phyloP scores from a whole-genome alignment of 192 early-diverging fungal genomes.

The Backusella parvicylindrica region DNA sequence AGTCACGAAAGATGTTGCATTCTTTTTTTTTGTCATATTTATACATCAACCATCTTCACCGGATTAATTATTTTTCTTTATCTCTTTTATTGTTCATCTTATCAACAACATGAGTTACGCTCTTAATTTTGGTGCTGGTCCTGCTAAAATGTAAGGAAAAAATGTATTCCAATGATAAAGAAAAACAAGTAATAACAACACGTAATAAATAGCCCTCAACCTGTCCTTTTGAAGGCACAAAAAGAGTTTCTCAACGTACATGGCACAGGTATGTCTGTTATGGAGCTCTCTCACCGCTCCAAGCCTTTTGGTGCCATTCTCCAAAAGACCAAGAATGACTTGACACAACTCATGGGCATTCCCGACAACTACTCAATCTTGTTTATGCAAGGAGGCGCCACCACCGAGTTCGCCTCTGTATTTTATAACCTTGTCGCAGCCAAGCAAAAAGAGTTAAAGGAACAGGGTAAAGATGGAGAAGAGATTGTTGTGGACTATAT shows the following conservation, averaged over 20 bases:
- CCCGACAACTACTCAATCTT: conserved; percentile 88
- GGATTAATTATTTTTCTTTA: neutral
- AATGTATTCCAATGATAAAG: neutral
- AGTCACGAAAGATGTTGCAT: conserved; percentile 1
- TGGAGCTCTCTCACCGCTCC: conserved; percentile 96
- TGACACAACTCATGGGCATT: conserved; percentile 70
- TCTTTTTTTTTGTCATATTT: neutral
- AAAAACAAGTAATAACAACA: neutral
- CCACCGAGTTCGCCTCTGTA: conserved; percentile 86
- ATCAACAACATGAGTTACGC: conserved; percentile 28
- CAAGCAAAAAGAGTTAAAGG: conserved; percentile 31
- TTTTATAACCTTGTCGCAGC: conserved; percentile 86
- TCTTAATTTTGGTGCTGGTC: conserved; percentile 89
- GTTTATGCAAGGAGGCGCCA: conserved; percentile 96
- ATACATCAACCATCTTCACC: neutral
- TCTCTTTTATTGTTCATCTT: neutral
- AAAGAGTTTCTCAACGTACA: conserved; percentile 79
- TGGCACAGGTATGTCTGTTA: conserved; percentile 82
- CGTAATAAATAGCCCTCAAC: conserved; percentile 41
- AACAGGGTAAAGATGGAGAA: conserved; percentile 19
- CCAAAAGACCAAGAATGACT: conserved; percentile 66
- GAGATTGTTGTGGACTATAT: conserved; percentile 79
- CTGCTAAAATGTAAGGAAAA: conserved; percentile 66
- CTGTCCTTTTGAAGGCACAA: conserved; percentile 84
- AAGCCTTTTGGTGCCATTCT: conserved; percentile 77